Conservation (phyloP, 2,329 filamentous ascomycete genomes). For the Ceratocystis ficicola region DNA sequence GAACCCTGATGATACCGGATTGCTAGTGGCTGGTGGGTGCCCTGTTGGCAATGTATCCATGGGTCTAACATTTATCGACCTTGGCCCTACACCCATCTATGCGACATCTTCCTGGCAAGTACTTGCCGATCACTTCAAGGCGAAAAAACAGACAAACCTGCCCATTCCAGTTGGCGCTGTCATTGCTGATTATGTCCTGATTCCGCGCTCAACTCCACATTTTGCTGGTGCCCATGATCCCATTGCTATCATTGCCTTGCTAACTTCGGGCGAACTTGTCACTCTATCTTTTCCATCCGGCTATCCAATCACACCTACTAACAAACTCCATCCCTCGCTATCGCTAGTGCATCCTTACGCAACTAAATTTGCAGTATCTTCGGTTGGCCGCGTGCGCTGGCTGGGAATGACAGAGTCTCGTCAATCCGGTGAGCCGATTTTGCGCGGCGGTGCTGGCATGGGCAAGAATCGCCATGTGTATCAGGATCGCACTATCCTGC, state of each 20-base stretch:
- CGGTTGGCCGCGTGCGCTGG: conserved; percentile 70
- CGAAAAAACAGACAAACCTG: conserved; percentile 59
- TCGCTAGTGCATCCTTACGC: conserved; percentile 86
- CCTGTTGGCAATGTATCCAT: conserved; percentile 54
- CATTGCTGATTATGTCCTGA: conserved; percentile 66
- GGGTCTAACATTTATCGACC: conserved; percentile 76
- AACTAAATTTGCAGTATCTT: conserved; percentile 56
- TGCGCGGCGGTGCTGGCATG: conserved; percentile 67
- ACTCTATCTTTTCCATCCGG: conserved; percentile 89
- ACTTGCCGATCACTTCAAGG: conserved; percentile 64
- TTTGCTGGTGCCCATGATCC: conserved; percentile 84
- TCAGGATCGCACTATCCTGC: conserved; percentile 71
- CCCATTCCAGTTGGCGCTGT: conserved; percentile 66
- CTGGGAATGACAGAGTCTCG: conserved; percentile 80
- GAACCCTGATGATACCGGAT: conserved; percentile 83
- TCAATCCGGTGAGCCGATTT: conserved; percentile 61
- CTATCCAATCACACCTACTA: conserved; percentile 80
- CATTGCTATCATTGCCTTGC: conserved; percentile 64
- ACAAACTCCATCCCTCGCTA: conserved; percentile 78
- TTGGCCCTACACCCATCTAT: conserved; percentile 81
- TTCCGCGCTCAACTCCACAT: conserved; percentile 72
- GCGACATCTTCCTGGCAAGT: conserved; percentile 83
- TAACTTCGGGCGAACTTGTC: conserved; percentile 78
- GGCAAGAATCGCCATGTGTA: conserved; percentile 60
- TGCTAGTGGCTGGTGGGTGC: conserved; percentile 75